Evolutionary conservation across 352 stramenopile species (phyloP), one percentile per base, ranked within the genome.

Genomic region (Phytophthora quininea): DNA sequence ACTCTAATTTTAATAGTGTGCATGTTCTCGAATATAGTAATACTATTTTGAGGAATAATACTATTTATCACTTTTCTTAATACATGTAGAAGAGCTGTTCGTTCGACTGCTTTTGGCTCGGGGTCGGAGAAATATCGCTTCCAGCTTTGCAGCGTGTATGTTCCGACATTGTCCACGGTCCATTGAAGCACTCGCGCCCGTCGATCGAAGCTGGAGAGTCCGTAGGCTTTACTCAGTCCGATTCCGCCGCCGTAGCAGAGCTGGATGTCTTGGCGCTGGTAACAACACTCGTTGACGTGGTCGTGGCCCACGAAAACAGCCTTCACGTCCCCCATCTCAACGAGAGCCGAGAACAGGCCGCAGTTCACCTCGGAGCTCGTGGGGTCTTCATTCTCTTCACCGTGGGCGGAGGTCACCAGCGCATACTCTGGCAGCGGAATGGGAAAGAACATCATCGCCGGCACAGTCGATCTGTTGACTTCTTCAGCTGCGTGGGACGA

Each of bases 211-310:
- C 61, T 42, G 9, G 19, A 31, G 3, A 59, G 54, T 19, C 73
- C 70, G 19, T 84, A 86, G 1, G 75, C 75, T 42, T 50, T 38
- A 12, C 78, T 73, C 7, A 84, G 70, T 19, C 80, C 80, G 45
- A 76, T 75, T 31, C 76, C 80, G 8, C 82, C 78, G 30, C 82
- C 78, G 49, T 89, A 89, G 59, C 80, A 89, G 2, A 88, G 62
- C 35, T 88, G 81, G 54, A 90, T 51, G 15, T 68, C 68, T 58
- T 86, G 56, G 31, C 64, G 69, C 15, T 64, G 53, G 50, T 80
- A 86, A 40, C 82, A 87, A 71, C 81, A 91, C 37, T 89, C 78
- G 38, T 87, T 89, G 29, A 86, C 59, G 58, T 89, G 82, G 53
- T 91, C 79, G 40, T 91, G 80, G 5, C 82, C 78, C 1, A 78